phyloP scores from a whole-genome alignment of 2,329 filamentous ascomycete species.

The Diaporthe sp. region DNA sequence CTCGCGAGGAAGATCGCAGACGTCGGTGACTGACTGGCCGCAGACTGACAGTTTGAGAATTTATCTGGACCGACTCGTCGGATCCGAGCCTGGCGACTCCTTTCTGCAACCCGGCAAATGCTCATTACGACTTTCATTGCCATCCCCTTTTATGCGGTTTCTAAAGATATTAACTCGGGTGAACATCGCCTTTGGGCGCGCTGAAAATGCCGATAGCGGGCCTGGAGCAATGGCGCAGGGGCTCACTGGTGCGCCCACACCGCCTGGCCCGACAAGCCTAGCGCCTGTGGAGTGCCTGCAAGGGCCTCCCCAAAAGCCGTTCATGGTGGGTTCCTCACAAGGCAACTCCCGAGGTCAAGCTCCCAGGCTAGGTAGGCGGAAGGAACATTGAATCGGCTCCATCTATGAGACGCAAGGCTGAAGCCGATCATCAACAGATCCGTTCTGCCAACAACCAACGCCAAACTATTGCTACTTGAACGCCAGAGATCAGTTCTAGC shows the following conservation, averaged over 20 bases:
- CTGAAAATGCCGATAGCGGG: slow-evolving; percentile 29
- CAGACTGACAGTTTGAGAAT: not conserved
- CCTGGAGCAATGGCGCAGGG: slow-evolving; percentile 1
- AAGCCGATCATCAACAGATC: slow-evolving; percentile 3
- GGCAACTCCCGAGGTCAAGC: slow-evolving; percentile 18
- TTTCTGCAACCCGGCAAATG: slow-evolving; percentile 25
- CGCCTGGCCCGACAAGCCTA: slow-evolving; percentile 31
- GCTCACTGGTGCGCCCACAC: slow-evolving; percentile 6
- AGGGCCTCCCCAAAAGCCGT: not conserved
- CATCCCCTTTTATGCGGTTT: slow-evolving; percentile 35
- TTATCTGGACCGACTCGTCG: slow-evolving; percentile 18
- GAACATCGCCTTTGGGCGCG: slow-evolving; percentile 1
- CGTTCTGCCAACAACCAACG: not conserved
- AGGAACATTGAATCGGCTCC: slow-evolving; percentile 2
- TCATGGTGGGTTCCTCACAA: not conserved
- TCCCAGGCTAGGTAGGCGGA: not conserved
- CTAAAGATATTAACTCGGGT: slow-evolving; percentile 35
- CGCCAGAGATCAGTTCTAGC: not conserved
- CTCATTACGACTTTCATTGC: slow-evolving; percentile 35
- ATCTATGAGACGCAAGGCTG: slow-evolving; percentile 5
- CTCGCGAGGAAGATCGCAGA: slow-evolving; percentile 1
- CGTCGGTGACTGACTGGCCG: not conserved
- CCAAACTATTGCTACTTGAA: not conserved
- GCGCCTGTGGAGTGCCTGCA: slow-evolving; percentile 20
- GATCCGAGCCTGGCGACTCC: slow-evolving; percentile 23